These are phyloP conservation scores for Fomitopsis schrenkii DNA, from an alignment of 1,284 basidiomycete species.

Conservation along the genomic window DNA sequence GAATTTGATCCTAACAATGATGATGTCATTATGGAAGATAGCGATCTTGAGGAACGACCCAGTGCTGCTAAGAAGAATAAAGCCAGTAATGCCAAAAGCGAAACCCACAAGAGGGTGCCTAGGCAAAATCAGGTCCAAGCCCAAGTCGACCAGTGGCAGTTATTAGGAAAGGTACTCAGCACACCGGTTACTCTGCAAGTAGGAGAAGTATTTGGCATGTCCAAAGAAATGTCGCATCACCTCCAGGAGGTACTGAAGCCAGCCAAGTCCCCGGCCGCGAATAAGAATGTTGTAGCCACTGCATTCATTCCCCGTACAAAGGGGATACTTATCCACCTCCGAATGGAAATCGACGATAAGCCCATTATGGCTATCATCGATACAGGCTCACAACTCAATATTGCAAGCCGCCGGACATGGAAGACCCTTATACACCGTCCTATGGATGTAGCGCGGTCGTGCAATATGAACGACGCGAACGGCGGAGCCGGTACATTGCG, in stretches of 20 bases:
- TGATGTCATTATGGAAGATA: background rate
- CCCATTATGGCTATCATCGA: background rate
- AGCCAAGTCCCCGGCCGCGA: background rate
- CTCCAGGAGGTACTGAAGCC: background rate
- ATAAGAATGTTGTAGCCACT: background rate
- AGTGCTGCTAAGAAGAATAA: background rate
- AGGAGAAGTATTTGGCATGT: background rate
- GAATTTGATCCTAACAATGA: background rate
- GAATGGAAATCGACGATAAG: background rate
- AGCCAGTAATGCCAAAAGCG: background rate
- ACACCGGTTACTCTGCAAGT: background rate
- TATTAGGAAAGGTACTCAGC: background rate
- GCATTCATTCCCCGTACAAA: background rate
- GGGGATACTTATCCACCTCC: background rate
- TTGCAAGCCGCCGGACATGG: background rate
- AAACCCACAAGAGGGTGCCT: background rate
- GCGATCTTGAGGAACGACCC: background rate
- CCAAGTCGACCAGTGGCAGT: background rate
- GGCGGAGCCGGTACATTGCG: background rate
- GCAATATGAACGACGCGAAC: background rate
- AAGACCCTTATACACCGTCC: background rate
- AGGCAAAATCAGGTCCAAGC: background rate
- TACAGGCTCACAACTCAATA: background rate
- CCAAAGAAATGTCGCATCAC: background rate
- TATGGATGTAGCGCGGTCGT: background rate